These are phyloP conservation scores for Haberlea rhodopensis DNA, from an alignment of 257 asterid species.

Conservation along the genomic window DNA sequence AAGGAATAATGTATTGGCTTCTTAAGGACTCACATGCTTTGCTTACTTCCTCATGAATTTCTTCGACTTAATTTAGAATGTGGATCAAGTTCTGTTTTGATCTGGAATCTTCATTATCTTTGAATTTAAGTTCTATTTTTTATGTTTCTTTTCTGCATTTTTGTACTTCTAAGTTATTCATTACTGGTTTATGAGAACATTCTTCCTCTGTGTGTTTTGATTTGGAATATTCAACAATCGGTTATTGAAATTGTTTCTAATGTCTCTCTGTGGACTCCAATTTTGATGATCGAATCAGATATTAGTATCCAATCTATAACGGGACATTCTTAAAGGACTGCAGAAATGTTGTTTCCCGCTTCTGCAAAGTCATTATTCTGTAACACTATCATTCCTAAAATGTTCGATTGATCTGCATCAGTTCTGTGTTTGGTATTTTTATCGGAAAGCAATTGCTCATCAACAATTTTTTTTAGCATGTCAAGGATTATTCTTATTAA, in stretches of 20 bases:
- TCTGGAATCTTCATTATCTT: background rate
- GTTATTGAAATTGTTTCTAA: background rate
- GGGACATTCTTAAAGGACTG: background rate
- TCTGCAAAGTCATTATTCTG: background rate
- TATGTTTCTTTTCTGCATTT: slow-evolving; percentile 10
- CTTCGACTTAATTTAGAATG: background rate
- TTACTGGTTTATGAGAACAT: background rate
- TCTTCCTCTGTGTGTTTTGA: background rate
- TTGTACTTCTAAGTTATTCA: background rate
- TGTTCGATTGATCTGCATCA: slow-evolving; percentile 1
- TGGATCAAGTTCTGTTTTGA: slow-evolving; percentile 10
- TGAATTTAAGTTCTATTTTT: background rate
- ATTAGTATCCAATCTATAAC: background rate
- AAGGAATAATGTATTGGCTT: background rate
- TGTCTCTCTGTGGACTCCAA: background rate
- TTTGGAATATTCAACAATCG: background rate
- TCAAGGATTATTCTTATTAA: slow-evolving; percentile 4
- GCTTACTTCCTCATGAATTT: slow-evolving; percentile 5
- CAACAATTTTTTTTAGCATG: slow-evolving; percentile 1
- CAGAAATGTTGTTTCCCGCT: background rate
- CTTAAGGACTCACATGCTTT: slow-evolving; percentile 12
- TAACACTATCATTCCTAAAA: background rate
- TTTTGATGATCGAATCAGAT: background rate
- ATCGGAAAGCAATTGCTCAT: background rate
- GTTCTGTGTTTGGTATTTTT: slow-evolving; percentile 4